phyloP scores from a whole-genome alignment of 257 asterid genomes.

The Salvia rosmarinus region DNA sequence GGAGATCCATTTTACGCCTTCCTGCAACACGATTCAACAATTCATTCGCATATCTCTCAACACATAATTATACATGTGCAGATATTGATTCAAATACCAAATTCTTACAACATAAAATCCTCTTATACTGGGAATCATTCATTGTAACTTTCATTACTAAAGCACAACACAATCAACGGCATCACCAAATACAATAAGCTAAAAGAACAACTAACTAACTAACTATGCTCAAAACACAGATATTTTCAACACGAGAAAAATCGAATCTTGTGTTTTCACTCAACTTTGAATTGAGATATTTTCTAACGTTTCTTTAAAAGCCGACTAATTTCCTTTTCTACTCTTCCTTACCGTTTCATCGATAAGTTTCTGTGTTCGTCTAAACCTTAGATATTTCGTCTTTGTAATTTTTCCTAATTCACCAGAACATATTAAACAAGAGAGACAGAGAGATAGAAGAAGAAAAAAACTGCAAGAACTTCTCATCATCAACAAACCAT shows the following conservation, averaged over 20 bases:
- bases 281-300: too few species aligned
- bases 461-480: background rate
- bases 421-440: background rate
- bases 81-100: too few species aligned
- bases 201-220: background rate
- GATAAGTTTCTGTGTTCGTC: too few species aligned
- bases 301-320: slow-evolving; percentile 5
- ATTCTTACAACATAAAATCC: too few species aligned
- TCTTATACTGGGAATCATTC: too few species aligned
- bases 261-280: background rate
- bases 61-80: background rate
- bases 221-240: background rate
- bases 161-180: too few species aligned
- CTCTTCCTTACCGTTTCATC: background rate
- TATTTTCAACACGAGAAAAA: background rate
- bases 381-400: background rate
- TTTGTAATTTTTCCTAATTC: background rate
- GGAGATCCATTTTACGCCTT: slow-evolving; percentile 19
- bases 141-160: too few species aligned
- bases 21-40: slow-evolving; percentile 32
- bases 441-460: background rate
- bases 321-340: slow-evolving; percentile 12
- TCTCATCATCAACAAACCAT: slow-evolving; percentile 3
- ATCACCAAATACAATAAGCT: background rate
- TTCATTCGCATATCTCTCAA: background rate